These are phyloP conservation scores for Rosa lucieae DNA, from an alignment of 306 rosid species.

Conservation along the genomic window DNA sequence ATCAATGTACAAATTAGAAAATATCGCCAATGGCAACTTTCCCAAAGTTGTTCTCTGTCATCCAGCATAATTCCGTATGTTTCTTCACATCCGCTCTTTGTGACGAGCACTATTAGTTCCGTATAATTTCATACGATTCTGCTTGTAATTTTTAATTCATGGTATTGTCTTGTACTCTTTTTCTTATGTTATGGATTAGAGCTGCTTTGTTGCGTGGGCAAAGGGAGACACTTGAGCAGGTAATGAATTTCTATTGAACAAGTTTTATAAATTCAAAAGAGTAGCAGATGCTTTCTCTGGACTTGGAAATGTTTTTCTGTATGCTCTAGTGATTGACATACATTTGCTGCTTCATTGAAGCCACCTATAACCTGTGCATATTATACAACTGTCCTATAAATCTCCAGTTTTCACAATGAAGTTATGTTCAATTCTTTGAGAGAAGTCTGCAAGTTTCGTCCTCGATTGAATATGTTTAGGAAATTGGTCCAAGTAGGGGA, in stretches of 20 bases:
- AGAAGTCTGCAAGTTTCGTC: neutral
- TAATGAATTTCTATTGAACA: constrained; percentile 35
- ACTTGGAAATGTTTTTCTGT: neutral
- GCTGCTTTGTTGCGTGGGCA: constrained; percentile 81
- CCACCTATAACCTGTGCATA: neutral
- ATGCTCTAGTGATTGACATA: neutral
- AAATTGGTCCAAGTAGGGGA: neutral
- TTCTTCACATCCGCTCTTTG: constrained; percentile 29
- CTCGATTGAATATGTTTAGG: neutral
- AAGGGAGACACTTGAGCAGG: constrained; percentile 85
- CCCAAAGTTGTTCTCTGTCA: constrained; percentile 74
- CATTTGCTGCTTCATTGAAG: neutral
- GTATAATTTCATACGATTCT: neutral
- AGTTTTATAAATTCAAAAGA: constrained; percentile 10
- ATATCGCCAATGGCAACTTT: constrained; percentile 97
- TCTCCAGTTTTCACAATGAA: neutral
- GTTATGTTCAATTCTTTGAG: neutral
- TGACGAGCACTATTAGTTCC: neutral
- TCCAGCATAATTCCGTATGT: constrained; percentile 92
- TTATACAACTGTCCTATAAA: neutral
- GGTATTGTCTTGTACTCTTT: constrained; percentile 14
- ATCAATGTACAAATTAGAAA: constrained; percentile 92
- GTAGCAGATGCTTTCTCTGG: neutral
- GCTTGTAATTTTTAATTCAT: constrained; percentile 13
- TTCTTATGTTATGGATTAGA: constrained; percentile 42